Evolutionary conservation across 2,329 filamentous ascomycete species (phyloP), one percentile per base, ranked within the genome.

Genomic region (Phialemoniopsis sp.): DNA sequence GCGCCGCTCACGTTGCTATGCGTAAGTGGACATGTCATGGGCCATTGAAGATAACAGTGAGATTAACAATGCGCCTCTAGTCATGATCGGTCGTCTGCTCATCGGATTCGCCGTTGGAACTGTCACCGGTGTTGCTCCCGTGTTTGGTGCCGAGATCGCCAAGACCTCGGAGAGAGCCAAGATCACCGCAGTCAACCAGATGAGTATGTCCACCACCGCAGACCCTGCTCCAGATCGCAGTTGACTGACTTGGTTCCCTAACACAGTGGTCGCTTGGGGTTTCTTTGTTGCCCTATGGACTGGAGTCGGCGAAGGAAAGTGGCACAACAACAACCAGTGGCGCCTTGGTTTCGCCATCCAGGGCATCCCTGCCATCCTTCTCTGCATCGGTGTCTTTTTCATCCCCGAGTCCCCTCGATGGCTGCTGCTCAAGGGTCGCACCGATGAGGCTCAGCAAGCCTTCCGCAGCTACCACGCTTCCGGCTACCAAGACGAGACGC

Each of bases 361-460:
- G 6, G 54, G 78, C 12, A 70, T 77, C 18, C 72, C 74, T 2
- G 62, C 70, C 7, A 72, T 73, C 13, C 49, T 76, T n/a, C 65
- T 68, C 14, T 62, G 76, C 34, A 42, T 70, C 21, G 58, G 63
- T 13, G 75, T 75, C 4, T 65, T 68, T 45, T 67, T 74, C 43
- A 56, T 76, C 10, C 54, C 62, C 6, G 76, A 80, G 43, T 76
- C 73, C 3, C 76, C 76, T 14, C 69, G 73, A 17, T 78, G 73
- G 61, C 66, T 78, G 9, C 67, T 66, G 4, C 73, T 70, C 3
- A 64, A 68, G 47, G 63, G 69, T 34, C 64, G 66, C 19, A 51
- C 63, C 12, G 59, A 68, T 1, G 70, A 76, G 49, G 72, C 66
- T 2, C 55, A 70, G 8, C 46, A 51, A 4, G 65, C 64, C 1